phyloP scores from a whole-genome alignment of 371 early-diverging fungal species.

The Apophysomyces ossiformis region DNA sequence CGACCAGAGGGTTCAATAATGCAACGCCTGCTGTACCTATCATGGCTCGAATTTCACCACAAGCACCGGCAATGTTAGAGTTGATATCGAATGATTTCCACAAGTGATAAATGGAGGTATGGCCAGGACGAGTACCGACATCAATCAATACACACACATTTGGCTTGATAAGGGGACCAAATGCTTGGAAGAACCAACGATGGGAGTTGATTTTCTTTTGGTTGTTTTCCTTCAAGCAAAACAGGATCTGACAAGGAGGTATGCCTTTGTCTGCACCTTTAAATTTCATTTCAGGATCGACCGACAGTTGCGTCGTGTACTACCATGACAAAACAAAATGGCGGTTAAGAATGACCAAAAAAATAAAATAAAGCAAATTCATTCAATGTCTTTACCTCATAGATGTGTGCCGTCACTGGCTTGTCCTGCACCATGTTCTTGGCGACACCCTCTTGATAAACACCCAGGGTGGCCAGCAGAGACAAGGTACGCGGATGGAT shows the following conservation, averaged over 20 bases:
- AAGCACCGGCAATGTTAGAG: slow-evolving; percentile 88
- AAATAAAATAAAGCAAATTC: neutral
- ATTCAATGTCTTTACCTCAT: slow-evolving; percentile 56
- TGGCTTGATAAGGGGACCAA: slow-evolving; percentile 86
- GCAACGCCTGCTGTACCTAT: slow-evolving; percentile 70
- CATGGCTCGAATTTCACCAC: slow-evolving; percentile 95
- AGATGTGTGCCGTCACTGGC: slow-evolving; percentile 77
- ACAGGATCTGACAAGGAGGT: slow-evolving; percentile 91
- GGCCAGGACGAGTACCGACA: slow-evolving; percentile 92
- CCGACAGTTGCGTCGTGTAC: slow-evolving; percentile 88
- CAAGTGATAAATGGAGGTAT: slow-evolving; percentile 89
- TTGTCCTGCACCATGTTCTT: slow-evolving; percentile 70
- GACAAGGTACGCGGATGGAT: slow-evolving; percentile 71
- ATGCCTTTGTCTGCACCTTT: slow-evolving; percentile 76
- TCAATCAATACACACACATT: slow-evolving; percentile 91
- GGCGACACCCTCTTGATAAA: slow-evolving; percentile 82
- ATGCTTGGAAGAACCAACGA: slow-evolving; percentile 97
- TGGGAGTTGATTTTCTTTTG: slow-evolving; percentile 95
- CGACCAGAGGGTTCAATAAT: slow-evolving; percentile 85
- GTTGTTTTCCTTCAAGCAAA: slow-evolving; percentile 93
- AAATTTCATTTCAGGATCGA: slow-evolving; percentile 78
- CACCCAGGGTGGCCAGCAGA: slow-evolving; percentile 80
- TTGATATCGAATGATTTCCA: slow-evolving; percentile 94
- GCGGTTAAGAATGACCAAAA: neutral
- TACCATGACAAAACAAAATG: slow-evolving; percentile 21